Evolutionary conservation across 257 asterid species (phyloP).

Genomic region (Solanum neorickii): DNA sequence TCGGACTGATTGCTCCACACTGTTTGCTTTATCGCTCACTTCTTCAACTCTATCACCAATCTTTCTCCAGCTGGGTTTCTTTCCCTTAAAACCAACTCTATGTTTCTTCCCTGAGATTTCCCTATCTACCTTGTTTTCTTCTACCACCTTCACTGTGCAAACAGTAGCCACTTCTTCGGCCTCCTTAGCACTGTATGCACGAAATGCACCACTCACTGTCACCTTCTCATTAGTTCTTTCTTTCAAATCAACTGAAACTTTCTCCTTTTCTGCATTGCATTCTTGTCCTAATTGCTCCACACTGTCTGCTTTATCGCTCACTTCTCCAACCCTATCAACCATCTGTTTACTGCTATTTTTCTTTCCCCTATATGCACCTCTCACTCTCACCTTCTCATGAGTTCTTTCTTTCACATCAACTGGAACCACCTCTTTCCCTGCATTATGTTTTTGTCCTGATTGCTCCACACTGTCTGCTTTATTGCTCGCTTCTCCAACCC

Average conservation of each 20-base stretch:
- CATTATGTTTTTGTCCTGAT: background rate
- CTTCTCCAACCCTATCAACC: background rate
- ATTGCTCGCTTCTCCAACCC: background rate
- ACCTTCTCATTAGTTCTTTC: background rate
- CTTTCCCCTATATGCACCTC: background rate
- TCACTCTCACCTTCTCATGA: background rate
- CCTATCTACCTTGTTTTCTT: background rate
- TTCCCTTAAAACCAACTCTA: slow-evolving; percentile 7
- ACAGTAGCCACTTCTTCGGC: background rate
- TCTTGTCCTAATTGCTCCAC: background rate
- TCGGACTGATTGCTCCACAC: background rate
- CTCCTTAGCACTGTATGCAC: background rate
- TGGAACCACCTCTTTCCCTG: background rate
- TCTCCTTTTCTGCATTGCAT: background rate
- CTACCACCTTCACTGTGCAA: background rate
- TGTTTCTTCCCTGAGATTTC: slow-evolving; percentile 1
- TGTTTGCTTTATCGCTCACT: background rate
- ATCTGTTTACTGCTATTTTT: background rate
- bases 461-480: background rate
- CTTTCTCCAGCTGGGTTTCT: background rate
- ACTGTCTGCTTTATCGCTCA: background rate
- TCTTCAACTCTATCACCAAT: background rate
- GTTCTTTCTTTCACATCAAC: background rate
- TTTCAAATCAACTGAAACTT: background rate
- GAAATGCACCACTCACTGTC: background rate